Base-by-base conservation (phyloP, 176 grass and related monocot species). In the Carex kokanica region DNA sequence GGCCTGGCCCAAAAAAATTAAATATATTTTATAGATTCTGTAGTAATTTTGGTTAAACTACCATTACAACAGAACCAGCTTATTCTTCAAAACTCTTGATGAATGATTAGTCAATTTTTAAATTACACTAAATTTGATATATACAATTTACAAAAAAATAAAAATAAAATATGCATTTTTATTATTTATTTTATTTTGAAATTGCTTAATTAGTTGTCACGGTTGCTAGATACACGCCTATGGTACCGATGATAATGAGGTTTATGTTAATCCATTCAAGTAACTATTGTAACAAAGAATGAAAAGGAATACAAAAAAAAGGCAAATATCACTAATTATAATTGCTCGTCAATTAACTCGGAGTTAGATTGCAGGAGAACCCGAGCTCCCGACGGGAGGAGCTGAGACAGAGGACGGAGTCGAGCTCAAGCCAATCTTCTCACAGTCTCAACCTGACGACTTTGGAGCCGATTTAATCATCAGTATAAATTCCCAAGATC, bases 361-460 rank as follows among this genome's bases (percentile, higher is more conserved):
- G 79, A 89, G 87, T 84, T 95, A 95, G 89, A 92, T 90, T 94
- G 82, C 95, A 98, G 95, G 90, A 94, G 92, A 93, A 88, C 91
- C 85, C 75, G 79, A 85, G 83, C 47, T 64, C 85, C 73, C 71
- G 81, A 84, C 87, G 87, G 79, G 85, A 89, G 74, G 74, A 84
- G 86, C 84, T 90, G 80, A 91, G 16, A 38, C 56, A 54, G 83
- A 65, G 23, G 80, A 82, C 45, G 34, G 65, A 82, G 38, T 88
- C 52, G 91, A 89, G 60, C 79, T 83, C 60, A 43, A 85, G 27
- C 97, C 97, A 34, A 96, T 99, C 84, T 92, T 96, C 91, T 93
- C 91, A 65, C 89, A 93, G 84, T 93, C 88, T 85, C 93, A 92
- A 67, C 89, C 89, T 60, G 89, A 96, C 32, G 91, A 92, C 83